Evolutionary conservation across 345 rosid species (phyloP).

Genomic region (Turritis glabra): DNA sequence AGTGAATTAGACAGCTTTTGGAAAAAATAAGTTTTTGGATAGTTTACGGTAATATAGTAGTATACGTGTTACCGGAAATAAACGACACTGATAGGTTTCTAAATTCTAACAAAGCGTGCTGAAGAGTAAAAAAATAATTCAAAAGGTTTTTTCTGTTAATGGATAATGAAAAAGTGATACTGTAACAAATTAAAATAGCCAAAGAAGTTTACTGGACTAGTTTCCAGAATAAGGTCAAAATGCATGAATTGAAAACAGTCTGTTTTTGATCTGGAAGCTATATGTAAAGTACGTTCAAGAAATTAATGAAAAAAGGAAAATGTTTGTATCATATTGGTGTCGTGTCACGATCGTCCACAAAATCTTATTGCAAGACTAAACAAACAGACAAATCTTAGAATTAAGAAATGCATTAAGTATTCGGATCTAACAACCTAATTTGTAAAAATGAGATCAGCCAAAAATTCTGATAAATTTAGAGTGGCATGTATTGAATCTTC

Average conservation of each 20-base stretch:
- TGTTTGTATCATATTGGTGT: background rate
- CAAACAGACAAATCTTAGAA: background rate
- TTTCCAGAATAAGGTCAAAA: background rate
- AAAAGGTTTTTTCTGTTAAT: background rate
- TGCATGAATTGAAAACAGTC: background rate
- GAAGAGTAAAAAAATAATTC: background rate
- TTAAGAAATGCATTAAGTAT: background rate
- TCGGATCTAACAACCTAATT: background rate
- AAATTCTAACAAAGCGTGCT: background rate
- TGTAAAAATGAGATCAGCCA: background rate
- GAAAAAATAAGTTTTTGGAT: background rate
- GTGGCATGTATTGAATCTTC: background rate
- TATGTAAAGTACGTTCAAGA: background rate
- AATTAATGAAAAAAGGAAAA: background rate
- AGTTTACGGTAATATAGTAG: no score
- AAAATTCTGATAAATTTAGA: background rate
- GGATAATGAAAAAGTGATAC: background rate
- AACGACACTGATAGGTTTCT: background rate
- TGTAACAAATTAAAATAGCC: background rate
- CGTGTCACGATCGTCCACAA: conserved; percentile 1
- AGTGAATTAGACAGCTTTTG: background rate
- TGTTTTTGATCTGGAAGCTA: background rate
- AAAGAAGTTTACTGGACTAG: background rate
- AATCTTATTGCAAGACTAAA: background rate
- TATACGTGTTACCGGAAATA: no score